These are phyloP conservation scores for Arachis stenosperma DNA, from an alignment of 306 rosid genomes.

Conservation along the genomic window DNA sequence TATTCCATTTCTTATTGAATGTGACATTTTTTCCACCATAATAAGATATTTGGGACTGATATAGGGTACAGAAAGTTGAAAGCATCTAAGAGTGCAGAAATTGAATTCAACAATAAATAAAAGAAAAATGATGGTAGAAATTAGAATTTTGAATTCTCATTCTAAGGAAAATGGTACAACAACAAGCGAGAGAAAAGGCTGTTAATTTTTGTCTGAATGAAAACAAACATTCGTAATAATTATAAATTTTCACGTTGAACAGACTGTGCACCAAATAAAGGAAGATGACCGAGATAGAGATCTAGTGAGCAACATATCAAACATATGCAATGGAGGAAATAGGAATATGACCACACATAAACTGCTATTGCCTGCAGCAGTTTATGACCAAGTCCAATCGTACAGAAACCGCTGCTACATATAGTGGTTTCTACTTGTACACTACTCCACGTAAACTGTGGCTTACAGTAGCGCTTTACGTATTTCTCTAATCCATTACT, in stretches of 20 bases:
- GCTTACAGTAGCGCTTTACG: too few species aligned
- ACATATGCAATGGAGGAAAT: background rate
- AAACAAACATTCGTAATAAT: conserved; percentile 29
- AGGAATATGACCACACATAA: background rate
- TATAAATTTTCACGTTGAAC: background rate
- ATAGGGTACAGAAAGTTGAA: conserved; percentile 73
- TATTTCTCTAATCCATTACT: too few species aligned
- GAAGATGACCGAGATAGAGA: background rate
- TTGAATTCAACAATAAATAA: conserved; percentile 46
- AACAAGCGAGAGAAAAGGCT: conserved; percentile 75
- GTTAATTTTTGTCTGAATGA: conserved; percentile 62
- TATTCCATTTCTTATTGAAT: background rate
- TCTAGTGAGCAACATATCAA: background rate
- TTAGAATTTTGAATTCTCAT: conserved; percentile 30
- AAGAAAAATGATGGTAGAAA: conserved; percentile 39
- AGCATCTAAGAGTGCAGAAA: conserved; percentile 48
- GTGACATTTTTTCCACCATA: conserved; percentile 3
- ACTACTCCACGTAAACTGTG: too few species aligned
- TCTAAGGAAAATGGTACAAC: conserved; percentile 55
- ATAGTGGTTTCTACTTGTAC: too few species aligned
- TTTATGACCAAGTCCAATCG: too few species aligned
- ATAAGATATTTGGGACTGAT: conserved; percentile 77
- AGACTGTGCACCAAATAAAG: background rate
- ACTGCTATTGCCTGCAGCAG: too few species aligned
- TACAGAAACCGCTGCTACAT: too few species aligned